A percentile compares a stretch with the other conserved stretches of the same genome.
Evolutionary conservation across 768 basidiomycete species (phyloP).

Genomic region (Rhizopogon vinicolor): DNA sequence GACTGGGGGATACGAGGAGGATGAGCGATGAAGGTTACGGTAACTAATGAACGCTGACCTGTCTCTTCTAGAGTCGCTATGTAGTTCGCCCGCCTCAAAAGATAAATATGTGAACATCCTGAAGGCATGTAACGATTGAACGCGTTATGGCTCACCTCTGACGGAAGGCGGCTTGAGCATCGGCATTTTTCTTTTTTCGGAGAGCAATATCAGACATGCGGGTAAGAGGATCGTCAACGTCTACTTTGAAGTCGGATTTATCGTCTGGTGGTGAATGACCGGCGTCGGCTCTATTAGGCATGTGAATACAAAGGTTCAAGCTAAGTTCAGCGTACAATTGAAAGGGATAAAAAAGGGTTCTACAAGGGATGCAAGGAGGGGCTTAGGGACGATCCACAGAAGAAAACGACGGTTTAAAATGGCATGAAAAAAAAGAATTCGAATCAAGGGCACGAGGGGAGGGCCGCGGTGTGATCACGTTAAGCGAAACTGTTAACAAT

Average conservation of each 20-base stretch:
- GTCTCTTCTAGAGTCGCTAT: slow-evolving; percentile 86
- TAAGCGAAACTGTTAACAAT: slow-evolving; percentile 35
- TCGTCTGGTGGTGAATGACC: slow-evolving; percentile 29
- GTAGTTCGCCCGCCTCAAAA: slow-evolving; percentile 63
- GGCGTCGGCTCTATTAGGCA: slow-evolving; percentile 27
- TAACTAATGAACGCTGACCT: slow-evolving; percentile 30
- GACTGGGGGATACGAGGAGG: slow-evolving; percentile 37
- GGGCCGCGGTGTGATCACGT: slow-evolving; percentile 35
- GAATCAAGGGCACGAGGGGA: slow-evolving; percentile 66
- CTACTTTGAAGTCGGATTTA: slow-evolving; percentile 32
- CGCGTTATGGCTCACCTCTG: slow-evolving; percentile 36
- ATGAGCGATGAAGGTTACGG: slow-evolving; percentile 8
- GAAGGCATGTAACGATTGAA: background rate
- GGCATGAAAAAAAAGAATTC: slow-evolving; percentile 61
- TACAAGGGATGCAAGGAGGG: slow-evolving; percentile 10
- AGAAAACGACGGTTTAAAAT: slow-evolving; percentile 43
- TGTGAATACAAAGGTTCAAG: slow-evolving; percentile 9
- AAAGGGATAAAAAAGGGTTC: slow-evolving; percentile 21
- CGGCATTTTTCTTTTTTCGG: slow-evolving; percentile 86
- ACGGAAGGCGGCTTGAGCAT: slow-evolving; percentile 83
- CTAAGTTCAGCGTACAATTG: slow-evolving; percentile 34
- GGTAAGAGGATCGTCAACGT: slow-evolving; percentile 28
- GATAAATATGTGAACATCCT: slow-evolving; percentile 8
- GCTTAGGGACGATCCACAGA: slow-evolving; percentile 18
- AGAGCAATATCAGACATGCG: slow-evolving; percentile 64